Conservation (phyloP, 805 yeast species). For the Barnettozyma pratensis region DNA sequence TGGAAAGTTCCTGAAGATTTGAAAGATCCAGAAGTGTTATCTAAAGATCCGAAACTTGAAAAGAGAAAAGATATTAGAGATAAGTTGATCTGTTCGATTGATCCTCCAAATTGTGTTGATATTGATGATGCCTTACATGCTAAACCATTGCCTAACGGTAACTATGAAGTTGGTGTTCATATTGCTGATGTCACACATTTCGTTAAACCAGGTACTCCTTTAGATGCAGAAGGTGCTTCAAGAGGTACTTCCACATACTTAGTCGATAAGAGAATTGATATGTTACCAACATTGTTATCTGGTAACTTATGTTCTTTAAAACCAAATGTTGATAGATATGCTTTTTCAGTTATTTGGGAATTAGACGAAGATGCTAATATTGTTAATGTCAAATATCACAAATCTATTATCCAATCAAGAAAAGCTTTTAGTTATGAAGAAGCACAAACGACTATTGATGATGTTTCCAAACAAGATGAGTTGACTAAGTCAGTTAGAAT, state of each 20-base stretch:
- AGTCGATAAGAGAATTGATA: constrained; percentile 97
- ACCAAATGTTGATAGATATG: constrained; percentile 93
- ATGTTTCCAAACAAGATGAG: constrained; percentile 67
- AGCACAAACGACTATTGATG: constrained; percentile 92
- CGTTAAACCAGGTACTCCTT: constrained; percentile 86
- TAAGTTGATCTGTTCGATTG: constrained; percentile 87
- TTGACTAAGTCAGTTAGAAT: constrained; percentile 87
- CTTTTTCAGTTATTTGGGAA: constrained; percentile 96
- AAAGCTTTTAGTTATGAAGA: constrained; percentile 93
- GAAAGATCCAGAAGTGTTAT: constrained; percentile 46
- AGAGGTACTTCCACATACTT: constrained; percentile 96
- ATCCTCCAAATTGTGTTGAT: constrained; percentile 98
- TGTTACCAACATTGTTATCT: constrained; percentile 93
- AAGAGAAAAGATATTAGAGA: constrained; percentile 85
- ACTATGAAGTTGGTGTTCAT: constrained; percentile 96
- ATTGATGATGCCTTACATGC: constrained; percentile 98
- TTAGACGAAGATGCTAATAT: constrained; percentile 82
- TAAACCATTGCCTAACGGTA: constrained; percentile 76
- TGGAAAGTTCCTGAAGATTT: constrained; percentile 82
- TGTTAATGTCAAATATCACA: constrained; percentile 70
- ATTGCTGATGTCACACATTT: constrained; percentile 98
- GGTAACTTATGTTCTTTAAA: constrained; percentile 93
- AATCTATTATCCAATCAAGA: constrained; percentile 84
- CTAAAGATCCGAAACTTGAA: constrained; percentile 39
- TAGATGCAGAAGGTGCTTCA: constrained; percentile 94